Percentiles rank a stretch among this genome's conserved stretches.
phyloP scores from a whole-genome alignment of 257 asterid genomes.

The Thymus quinquecostatus region DNA sequence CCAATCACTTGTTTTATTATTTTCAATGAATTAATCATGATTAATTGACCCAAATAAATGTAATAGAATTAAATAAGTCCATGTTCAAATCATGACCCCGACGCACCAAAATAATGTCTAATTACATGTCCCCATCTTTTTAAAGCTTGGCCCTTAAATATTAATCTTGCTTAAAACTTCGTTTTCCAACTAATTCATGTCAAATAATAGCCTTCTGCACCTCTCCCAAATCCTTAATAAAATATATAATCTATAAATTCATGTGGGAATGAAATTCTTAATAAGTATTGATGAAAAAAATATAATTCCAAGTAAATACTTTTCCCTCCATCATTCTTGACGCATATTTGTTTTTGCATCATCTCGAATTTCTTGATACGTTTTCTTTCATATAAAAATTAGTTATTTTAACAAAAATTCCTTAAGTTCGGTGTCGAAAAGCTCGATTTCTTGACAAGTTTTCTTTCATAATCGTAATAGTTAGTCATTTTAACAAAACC shows the following conservation, averaged over 20 bases:
- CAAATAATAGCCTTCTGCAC: conserved; percentile 9
- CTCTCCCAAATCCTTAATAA: conserved; percentile 12
- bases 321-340: too few species aligned
- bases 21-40: conserved; percentile 31
- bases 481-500: too few species aligned
- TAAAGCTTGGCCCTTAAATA: conserved; percentile 11
- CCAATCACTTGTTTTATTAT: not conserved
- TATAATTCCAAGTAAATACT: too few species aligned
- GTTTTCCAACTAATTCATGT: conserved; percentile 29
- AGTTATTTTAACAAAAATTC: too few species aligned
- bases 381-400: too few species aligned
- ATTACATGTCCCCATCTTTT: conserved; percentile 28
- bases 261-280: not conserved
- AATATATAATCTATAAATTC: conserved; percentile 1
- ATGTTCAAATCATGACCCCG: conserved; percentile 30
- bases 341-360: too few species aligned
- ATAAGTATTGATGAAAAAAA: too few species aligned
- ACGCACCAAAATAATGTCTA: conserved; percentile 32
- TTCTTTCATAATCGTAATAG: too few species aligned
- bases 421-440: too few species aligned
- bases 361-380: too few species aligned
- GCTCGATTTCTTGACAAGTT: too few species aligned
- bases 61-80: conserved; percentile 24
- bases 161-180: conserved; percentile 20
- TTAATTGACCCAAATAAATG: conserved; percentile 21